phyloP scores from a whole-genome alignment of 2,329 filamentous ascomycete genomes.

The Cadophora gregata region DNA sequence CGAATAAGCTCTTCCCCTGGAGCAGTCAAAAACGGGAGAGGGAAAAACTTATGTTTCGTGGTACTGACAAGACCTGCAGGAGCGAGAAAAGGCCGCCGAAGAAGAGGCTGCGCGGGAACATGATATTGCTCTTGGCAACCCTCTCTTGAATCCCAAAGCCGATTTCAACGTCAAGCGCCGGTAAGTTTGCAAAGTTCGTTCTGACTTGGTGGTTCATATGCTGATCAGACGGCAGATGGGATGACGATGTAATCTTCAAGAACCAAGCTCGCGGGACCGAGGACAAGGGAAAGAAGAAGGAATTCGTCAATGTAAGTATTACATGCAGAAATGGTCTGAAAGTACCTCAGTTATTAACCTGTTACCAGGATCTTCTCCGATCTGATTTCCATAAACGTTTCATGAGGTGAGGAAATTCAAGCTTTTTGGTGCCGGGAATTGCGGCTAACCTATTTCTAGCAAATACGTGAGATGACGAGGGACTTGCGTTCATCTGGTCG shows the following conservation, averaged over 20 bases:
- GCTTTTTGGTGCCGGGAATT: constrained; percentile 16
- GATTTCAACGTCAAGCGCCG: constrained; percentile 89
- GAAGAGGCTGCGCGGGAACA: constrained; percentile 85
- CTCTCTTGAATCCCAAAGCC: constrained; percentile 78
- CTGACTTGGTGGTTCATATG: neutral
- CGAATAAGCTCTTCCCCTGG: constrained; percentile 22
- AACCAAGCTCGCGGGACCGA: constrained; percentile 97
- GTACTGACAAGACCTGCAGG: constrained; percentile 51
- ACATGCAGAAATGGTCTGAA: constrained; percentile 20
- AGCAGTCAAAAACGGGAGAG: neutral
- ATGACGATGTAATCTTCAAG: constrained; percentile 99
- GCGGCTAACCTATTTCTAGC: constrained; percentile 37
- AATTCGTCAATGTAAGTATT: constrained; percentile 88
- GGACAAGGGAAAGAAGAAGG: constrained; percentile 85
- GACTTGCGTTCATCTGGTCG: constrained; percentile 18
- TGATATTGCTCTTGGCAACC: constrained; percentile 92
- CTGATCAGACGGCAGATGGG: constrained; percentile 66
- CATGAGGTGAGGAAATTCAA: constrained; percentile 62
- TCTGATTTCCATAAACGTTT: constrained; percentile 98
- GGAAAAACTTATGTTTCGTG: neutral
- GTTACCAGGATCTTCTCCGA: constrained; percentile 75
- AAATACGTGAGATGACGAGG: constrained; percentile 46
- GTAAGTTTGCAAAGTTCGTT: constrained; percentile 38
- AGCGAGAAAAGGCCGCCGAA: constrained; percentile 77
- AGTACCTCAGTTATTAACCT: constrained; percentile 25